Percentiles rank a stretch among this genome's conserved stretches.
These are phyloP conservation scores for Parathielavia appendiculata DNA, from an alignment of 495 filamentous ascomycete species.

Conservation along the genomic window DNA sequence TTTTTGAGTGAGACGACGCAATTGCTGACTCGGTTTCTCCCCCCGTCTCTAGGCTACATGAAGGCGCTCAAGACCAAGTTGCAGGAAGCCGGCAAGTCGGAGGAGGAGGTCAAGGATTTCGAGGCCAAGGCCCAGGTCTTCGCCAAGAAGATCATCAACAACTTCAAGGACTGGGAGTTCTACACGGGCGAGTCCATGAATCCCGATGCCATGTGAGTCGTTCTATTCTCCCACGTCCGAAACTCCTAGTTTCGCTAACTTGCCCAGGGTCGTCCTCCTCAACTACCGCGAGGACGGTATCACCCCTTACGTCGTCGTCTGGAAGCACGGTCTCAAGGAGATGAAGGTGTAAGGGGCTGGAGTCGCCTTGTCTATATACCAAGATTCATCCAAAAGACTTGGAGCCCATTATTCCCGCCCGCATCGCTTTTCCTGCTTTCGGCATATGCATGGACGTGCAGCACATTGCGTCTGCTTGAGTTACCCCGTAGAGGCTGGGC, in stretches of 20 bases:
- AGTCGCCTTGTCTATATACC: conserved; percentile 5
- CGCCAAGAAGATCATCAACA: conserved; percentile 73
- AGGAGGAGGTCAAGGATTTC: conserved; percentile 66
- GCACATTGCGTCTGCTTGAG: not conserved
- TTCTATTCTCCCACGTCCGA: conserved; percentile 22
- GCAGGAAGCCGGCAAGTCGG: conserved; percentile 53
- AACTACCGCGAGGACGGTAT: conserved; percentile 96
- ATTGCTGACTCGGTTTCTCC: not conserved
- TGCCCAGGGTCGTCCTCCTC: conserved; percentile 76
- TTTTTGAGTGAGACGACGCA: not conserved
- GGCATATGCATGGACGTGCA: not conserved
- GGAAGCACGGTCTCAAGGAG: conserved; percentile 90
- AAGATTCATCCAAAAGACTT: not conserved
- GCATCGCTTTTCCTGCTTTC: not conserved
- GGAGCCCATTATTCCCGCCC: not conserved
- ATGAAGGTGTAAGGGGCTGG: conserved; percentile 73
- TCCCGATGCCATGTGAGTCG: conserved; percentile 80
- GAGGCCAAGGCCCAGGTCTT: conserved; percentile 65
- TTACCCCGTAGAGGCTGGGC: no score
- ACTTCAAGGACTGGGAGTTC: conserved; percentile 94
- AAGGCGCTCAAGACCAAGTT: conserved; percentile 73
- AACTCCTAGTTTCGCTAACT: conserved; percentile 16
- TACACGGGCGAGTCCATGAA: conserved; percentile 88
- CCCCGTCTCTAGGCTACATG: conserved; percentile 63
- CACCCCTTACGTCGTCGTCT: conserved; percentile 83